phyloP scores from a whole-genome alignment of 441 rosid genomes.

The Eugenia klotzschiana region DNA sequence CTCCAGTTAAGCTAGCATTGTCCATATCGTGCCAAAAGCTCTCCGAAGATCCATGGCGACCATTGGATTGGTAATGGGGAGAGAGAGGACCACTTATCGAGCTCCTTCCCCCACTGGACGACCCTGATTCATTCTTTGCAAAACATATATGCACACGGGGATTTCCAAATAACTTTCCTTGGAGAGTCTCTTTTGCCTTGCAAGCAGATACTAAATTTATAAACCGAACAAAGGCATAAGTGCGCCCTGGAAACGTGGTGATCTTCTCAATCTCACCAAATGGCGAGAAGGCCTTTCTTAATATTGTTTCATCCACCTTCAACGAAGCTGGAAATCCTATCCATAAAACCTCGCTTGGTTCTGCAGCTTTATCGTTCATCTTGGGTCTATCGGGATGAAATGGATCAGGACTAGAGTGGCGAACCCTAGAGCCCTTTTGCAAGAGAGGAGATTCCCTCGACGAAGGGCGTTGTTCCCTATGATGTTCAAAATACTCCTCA shows the following conservation, averaged over 20 bases:
- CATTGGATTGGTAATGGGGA: conserved; percentile 37
- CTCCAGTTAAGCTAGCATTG: conserved; percentile 22
- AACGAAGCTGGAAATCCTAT: conserved; percentile 80
- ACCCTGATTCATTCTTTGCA: conserved; percentile 65
- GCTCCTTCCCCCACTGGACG: conserved; percentile 47
- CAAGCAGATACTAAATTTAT: conserved; percentile 48
- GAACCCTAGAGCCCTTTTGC: conserved; percentile 53
- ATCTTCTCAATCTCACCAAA: conserved; percentile 85
- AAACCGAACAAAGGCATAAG: conserved; percentile 91
- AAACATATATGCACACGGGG: conserved; percentile 94
- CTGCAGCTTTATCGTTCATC: conserved; percentile 45
- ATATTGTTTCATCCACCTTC: conserved; percentile 66
- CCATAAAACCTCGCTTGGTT: conserved; percentile 88
- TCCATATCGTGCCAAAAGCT: conserved; percentile 38
- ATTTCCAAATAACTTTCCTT: conserved; percentile 85
- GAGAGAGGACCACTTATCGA: conserved; percentile 32
- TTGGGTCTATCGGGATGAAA: conserved; percentile 40
- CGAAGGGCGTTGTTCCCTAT: conserved; percentile 45
- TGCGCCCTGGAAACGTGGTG: conserved; percentile 84
- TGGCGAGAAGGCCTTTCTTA: conserved; percentile 70
- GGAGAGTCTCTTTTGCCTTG: conserved; percentile 87
- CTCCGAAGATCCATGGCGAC: conserved; percentile 42
- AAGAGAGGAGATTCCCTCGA: conserved; percentile 54
- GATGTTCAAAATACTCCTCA: conserved; percentile 43
- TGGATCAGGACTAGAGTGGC: conserved; percentile 50